These are phyloP conservation scores for Pythium insidiosum DNA, from an alignment of 352 stramenopile species.

Conservation along the genomic window DNA sequence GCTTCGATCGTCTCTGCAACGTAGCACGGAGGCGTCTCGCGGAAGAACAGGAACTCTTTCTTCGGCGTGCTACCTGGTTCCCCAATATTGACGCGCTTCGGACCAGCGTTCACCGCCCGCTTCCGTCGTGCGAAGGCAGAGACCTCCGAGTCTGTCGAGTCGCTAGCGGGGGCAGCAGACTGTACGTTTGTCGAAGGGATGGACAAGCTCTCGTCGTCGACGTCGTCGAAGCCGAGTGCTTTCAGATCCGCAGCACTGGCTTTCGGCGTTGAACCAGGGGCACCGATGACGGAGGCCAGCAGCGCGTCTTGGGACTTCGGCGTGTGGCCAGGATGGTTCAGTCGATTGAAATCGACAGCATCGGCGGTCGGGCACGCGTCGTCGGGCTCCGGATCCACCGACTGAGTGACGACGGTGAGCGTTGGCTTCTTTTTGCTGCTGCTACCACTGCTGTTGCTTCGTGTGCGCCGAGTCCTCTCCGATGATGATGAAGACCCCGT, in stretches of 20 bases:
- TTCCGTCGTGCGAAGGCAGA: constrained; percentile 54
- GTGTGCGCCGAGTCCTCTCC: background rate
- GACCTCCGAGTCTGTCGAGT: constrained; percentile 13
- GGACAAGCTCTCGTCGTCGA: constrained; percentile 16
- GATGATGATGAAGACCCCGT: constrained; percentile 1
- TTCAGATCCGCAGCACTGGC: constrained; percentile 35
- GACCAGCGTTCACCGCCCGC: constrained; percentile 23
- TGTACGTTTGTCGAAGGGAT: background rate
- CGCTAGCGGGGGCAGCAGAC: background rate
- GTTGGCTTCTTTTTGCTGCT: background rate
- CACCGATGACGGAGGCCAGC: constrained; percentile 26
- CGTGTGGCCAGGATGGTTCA: constrained; percentile 55
- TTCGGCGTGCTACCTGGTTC: constrained; percentile 49
- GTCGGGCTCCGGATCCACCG: too few species aligned
- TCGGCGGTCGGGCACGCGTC: background rate
- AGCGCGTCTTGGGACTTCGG: constrained; percentile 25
- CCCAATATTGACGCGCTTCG: constrained; percentile 54
- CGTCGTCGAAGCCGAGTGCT: constrained; percentile 41
- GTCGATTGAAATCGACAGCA: constrained; percentile 33
- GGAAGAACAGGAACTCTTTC: constrained; percentile 83
- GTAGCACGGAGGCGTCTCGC: constrained; percentile 69
- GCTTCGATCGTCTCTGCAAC: constrained; percentile 70
- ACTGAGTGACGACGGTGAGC: background rate
- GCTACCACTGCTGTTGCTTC: background rate
- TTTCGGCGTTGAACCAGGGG: constrained; percentile 55